These are phyloP conservation scores for Fraxinus paxiana DNA, from an alignment of 305 asterid genomes.

Conservation along the genomic window DNA sequence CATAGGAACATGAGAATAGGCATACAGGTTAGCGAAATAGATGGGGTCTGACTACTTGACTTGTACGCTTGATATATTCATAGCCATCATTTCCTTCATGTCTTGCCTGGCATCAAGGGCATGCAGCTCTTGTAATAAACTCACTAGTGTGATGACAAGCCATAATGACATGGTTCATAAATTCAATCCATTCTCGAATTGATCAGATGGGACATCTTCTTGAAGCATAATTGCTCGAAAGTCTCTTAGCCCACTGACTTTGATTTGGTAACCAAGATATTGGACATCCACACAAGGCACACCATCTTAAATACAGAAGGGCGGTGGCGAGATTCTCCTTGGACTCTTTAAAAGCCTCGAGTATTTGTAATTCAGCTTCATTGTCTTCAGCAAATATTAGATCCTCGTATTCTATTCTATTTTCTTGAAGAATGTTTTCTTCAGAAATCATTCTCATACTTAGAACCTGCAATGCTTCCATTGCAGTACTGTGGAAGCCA, in stretches of 20 bases:
- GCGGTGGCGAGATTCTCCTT: constrained; percentile 46
- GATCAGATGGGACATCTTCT: constrained; percentile 4
- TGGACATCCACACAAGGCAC: constrained; percentile 44
- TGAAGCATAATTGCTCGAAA: constrained; percentile 38
- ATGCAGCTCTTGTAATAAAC: background rate
- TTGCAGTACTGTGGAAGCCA: constrained; percentile 59
- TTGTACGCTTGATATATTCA: background rate
- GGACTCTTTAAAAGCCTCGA: constrained; percentile 44
- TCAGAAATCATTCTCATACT: constrained; percentile 78
- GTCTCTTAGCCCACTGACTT: constrained; percentile 71
- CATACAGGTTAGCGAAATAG: background rate
- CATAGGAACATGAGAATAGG: background rate
- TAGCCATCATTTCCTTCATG: background rate
- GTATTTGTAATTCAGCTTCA: constrained; percentile 44
- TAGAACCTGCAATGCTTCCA: constrained; percentile 82
- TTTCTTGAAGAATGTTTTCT: constrained; percentile 41
- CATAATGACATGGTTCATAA: background rate
- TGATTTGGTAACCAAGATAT: constrained; percentile 59
- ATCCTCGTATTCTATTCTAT: constrained; percentile 44
- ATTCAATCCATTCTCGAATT: background rate
- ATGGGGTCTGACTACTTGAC: background rate
- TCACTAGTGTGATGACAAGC: background rate
- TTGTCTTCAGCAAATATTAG: constrained; percentile 46
- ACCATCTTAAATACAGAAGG: constrained; percentile 72
- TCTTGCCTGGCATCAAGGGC: background rate